A percentile compares a stretch with the other conserved stretches of the same genome.
Evolutionary conservation across 2,329 filamentous ascomycete genomes (phyloP).

Genomic region (Colletotrichum scovillei): DNA sequence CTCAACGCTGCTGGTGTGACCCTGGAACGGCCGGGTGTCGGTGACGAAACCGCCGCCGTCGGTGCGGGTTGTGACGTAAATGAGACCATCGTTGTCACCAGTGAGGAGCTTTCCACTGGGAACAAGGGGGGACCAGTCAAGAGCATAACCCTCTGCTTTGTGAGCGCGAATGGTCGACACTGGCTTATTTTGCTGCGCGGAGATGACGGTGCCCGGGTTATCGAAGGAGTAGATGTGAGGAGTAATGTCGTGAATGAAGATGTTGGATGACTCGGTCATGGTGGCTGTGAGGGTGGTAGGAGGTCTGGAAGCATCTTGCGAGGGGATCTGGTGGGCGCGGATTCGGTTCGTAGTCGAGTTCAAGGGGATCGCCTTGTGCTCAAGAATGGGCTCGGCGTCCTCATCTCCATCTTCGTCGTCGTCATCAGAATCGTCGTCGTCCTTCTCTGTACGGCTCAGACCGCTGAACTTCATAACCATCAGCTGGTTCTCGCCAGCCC

Average conservation of each 20-base stretch:
- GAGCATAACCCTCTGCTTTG: slow-evolving; percentile 91
- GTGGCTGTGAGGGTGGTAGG: slow-evolving; percentile 87
- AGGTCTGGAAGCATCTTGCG: slow-evolving; percentile 75
- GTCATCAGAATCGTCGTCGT: slow-evolving; percentile 72
- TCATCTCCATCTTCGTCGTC: slow-evolving; percentile 79
- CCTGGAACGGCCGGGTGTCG: slow-evolving; percentile 84
- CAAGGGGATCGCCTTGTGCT: slow-evolving; percentile 89
- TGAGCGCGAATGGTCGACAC: slow-evolving; percentile 89
- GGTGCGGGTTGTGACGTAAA: slow-evolving; percentile 87
- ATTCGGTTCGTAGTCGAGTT: slow-evolving; percentile 93
- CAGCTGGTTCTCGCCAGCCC: slow-evolving; percentile 88
- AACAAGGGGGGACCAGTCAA: slow-evolving; percentile 93
- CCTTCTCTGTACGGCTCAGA: slow-evolving; percentile 85
- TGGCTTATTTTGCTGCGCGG: slow-evolving; percentile 88
- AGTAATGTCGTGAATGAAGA: slow-evolving; percentile 95
- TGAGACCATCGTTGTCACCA: slow-evolving; percentile 89
- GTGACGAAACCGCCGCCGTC: slow-evolving; percentile 92
- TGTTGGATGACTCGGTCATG: slow-evolving; percentile 90
- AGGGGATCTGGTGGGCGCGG: slow-evolving; percentile 83
- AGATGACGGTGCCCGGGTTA: slow-evolving; percentile 83
- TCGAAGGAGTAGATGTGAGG: slow-evolving; percentile 92
- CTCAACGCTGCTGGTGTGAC: slow-evolving; percentile 88
- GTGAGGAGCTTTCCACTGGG: slow-evolving; percentile 88
- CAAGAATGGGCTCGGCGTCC: slow-evolving; percentile 88
- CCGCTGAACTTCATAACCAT: slow-evolving; percentile 97